Conservation (phyloP, 176 grass and related monocot species). For the Aegilops longissima region DNA sequence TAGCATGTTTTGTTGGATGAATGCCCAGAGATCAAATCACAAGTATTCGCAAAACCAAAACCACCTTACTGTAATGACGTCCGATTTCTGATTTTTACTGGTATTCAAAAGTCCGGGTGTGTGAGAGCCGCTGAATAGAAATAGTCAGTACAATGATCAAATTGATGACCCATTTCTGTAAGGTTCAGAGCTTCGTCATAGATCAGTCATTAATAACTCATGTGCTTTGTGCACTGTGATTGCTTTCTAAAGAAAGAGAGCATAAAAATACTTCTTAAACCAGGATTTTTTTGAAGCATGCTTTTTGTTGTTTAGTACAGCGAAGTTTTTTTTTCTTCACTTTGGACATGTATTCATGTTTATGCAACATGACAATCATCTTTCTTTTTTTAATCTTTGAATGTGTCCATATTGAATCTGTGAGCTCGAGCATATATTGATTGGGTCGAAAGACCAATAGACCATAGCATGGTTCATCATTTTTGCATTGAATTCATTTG, state of each 20-base stretch:
- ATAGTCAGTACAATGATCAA: background rate
- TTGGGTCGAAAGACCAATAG: background rate
- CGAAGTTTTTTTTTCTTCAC: background rate
- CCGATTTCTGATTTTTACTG: background rate
- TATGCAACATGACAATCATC: background rate
- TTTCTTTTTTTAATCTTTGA: background rate
- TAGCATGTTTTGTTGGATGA: background rate
- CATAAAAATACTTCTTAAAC: background rate
- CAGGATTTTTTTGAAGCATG: background rate
- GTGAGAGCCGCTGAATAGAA: background rate
- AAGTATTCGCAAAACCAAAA: background rate
- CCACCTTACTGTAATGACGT: background rate
- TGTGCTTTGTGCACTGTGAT: background rate
- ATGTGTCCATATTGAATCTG: background rate
- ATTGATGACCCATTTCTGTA: background rate
- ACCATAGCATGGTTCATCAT: background rate
- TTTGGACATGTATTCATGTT: background rate
- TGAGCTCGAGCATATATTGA: background rate
- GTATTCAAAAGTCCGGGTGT: background rate
- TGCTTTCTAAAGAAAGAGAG: background rate
- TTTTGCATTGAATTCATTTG: constrained; percentile 18
- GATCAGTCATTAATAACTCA: background rate
- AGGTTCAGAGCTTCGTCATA: background rate
- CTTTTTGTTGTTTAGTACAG: background rate
- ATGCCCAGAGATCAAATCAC: background rate